phyloP scores from a whole-genome alignment of 345 rosid species.

The Populus simonii region DNA sequence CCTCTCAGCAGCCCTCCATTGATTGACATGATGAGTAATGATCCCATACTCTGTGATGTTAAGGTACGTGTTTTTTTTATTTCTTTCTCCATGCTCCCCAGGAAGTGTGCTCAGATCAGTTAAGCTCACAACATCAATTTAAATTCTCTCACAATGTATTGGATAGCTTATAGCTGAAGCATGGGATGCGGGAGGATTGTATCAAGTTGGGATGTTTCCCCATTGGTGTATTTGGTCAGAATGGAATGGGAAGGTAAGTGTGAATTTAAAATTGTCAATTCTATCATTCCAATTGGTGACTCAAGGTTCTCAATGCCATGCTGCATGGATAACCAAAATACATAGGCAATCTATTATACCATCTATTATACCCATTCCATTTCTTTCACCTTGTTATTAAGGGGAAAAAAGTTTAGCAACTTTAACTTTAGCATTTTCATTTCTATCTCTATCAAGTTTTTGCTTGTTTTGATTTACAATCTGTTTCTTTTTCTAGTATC shows the following conservation, averaged over 20 bases:
- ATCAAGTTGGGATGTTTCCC: conserved; percentile 95
- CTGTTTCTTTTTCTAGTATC: conserved; percentile 54
- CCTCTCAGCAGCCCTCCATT: conserved; percentile 85
- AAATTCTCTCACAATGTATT: conserved; percentile 7
- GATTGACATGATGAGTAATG: conserved; percentile 87
- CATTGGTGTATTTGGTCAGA: conserved; percentile 98
- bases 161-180: conserved; percentile 93
- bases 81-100: not conserved
- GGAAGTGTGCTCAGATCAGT: not conserved
- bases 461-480: conserved; percentile 2
- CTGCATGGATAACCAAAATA: not conserved
- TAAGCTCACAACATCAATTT: not conserved
- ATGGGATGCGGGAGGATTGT: conserved; percentile 96
- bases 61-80: conserved; percentile 50
- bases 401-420: not conserved
- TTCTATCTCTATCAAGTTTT: not conserved
- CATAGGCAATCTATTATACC: not conserved
- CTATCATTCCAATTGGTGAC: not conserved
- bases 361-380: not conserved
- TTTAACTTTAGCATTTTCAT: not conserved
- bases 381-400: not conserved
- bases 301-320: not conserved
- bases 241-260: conserved; percentile 96
- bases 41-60: conserved; percentile 79
- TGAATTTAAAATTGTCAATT: conserved; percentile 3